These are phyloP conservation scores for Jaltomata sinuosa DNA, from an alignment of 257 asterid genomes.

Conservation along the genomic window DNA sequence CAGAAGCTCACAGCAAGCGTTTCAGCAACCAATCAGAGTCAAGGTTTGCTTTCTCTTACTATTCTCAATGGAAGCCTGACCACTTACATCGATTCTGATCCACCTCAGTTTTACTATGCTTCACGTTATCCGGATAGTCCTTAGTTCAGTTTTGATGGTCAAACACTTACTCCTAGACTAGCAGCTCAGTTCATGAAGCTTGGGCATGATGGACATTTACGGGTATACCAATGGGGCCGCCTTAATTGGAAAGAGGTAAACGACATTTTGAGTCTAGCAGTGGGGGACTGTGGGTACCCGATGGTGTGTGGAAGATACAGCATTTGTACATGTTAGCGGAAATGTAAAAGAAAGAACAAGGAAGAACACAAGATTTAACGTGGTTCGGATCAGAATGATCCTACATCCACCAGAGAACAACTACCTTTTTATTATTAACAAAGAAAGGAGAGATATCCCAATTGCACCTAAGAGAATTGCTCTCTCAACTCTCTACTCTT, in stretches of 20 bases:
- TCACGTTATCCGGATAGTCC: neutral
- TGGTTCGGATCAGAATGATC: too few species aligned
- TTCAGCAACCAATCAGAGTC: neutral
- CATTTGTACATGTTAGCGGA: neutral
- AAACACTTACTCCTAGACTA: neutral
- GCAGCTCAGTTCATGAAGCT: neutral
- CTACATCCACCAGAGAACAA: too few species aligned
- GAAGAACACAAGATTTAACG: too few species aligned
- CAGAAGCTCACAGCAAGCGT: neutral
- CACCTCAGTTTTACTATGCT: neutral
- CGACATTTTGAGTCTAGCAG: neutral
- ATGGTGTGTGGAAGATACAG: neutral
- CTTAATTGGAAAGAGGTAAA: neutral
- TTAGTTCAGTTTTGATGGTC: neutral
- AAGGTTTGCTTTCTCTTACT: neutral
- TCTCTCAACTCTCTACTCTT: too few species aligned
- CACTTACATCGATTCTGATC: neutral
- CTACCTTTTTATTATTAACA: too few species aligned
- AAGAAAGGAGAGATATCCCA: too few species aligned
- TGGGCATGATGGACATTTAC: neutral
- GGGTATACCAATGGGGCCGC: neutral
- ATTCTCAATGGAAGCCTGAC: neutral
- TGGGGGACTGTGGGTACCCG: neutral
- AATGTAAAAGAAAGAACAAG: too few species aligned
- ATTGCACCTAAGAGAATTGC: too few species aligned